Evolutionary conservation across 108 stramenopile species (phyloP).

Genomic region (Pseudonitzschia pungens): DNA sequence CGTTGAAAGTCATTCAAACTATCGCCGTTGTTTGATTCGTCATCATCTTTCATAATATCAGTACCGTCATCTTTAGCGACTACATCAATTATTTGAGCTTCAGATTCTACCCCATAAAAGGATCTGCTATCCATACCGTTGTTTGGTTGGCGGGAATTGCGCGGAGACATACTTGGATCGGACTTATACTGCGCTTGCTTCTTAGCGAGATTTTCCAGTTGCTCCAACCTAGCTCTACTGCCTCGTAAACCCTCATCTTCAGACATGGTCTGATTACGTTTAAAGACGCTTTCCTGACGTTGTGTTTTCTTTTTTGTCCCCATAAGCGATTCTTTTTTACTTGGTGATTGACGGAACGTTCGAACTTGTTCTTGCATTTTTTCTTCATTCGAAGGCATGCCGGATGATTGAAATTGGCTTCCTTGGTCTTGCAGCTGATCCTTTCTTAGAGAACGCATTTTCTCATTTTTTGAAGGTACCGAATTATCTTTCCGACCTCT

Average conservation of each 20-base stretch:
- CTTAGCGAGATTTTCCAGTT: constrained; percentile 11
- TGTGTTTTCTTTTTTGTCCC: constrained; percentile 12
- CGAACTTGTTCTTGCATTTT: constrained; percentile 15
- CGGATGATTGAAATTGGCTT: constrained; percentile 2
- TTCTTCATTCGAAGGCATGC: constrained; percentile 1
- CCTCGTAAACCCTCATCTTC: not conserved
- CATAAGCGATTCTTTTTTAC: not conserved
- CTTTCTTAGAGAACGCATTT: not conserved
- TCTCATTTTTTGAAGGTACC: not conserved
- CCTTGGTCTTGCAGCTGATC: not conserved
- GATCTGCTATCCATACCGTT: not conserved
- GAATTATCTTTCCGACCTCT: not conserved
- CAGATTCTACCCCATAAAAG: not conserved
- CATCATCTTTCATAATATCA: not conserved
- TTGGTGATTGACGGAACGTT: not conserved
- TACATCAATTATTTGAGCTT: constrained; percentile 5
- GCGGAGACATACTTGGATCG: not conserved
- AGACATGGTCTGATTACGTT: not conserved
- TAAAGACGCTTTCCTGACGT: not conserved
- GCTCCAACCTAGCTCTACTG: not conserved
- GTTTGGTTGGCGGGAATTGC: not conserved
- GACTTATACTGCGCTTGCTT: constrained; percentile 6
- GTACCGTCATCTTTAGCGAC: constrained; percentile 16
- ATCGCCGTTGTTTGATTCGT: not conserved
- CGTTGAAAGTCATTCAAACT: not conserved